Conservation (phyloP, 1,284 basidiomycete genomes). For the Irpex sp. region DNA sequence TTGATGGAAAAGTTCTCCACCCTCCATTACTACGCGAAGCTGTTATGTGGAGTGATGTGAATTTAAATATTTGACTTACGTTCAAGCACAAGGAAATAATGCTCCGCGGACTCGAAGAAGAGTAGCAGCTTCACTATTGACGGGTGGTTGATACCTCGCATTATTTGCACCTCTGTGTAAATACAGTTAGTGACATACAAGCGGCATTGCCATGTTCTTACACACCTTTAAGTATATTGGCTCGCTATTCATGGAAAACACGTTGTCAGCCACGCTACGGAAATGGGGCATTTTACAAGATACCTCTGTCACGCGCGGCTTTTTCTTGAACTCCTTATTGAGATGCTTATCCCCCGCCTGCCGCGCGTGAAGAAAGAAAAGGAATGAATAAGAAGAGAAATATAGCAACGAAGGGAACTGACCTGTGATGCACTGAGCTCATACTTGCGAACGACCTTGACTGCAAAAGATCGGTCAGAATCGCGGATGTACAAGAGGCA, state of each 20-base stretch:
- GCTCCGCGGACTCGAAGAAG: constrained; percentile 89
- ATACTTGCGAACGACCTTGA: constrained; percentile 97
- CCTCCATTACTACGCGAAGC: constrained; percentile 75
- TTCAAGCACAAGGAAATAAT: constrained; percentile 95
- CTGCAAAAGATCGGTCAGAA: constrained; percentile 33
- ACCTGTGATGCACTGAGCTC: constrained; percentile 96
- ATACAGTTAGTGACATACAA: constrained; percentile 2
- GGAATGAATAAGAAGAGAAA: constrained; percentile 23
- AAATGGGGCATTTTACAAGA: constrained; percentile 28
- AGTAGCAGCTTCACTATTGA: constrained; percentile 86
- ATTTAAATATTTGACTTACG: constrained; percentile 41
- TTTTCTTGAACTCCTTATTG: constrained; percentile 91
- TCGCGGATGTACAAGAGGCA: constrained; percentile 7
- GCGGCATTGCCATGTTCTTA: not conserved
- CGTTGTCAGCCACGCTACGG: constrained; percentile 21
- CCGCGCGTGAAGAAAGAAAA: constrained; percentile 16
- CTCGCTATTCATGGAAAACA: constrained; percentile 59
- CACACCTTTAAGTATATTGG: constrained; percentile 93
- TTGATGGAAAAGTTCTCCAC: constrained; percentile 98
- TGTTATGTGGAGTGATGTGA: constrained; percentile 4
- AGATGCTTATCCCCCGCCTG: constrained; percentile 91
- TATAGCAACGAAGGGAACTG: constrained; percentile 42
- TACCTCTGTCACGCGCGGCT: constrained; percentile 96
- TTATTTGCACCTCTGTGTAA: constrained; percentile 92
- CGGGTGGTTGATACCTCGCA: constrained; percentile 92